Evolutionary conservation across 768 basidiomycete species (phyloP).

Genomic region (Agrocybe chaxingu): DNA sequence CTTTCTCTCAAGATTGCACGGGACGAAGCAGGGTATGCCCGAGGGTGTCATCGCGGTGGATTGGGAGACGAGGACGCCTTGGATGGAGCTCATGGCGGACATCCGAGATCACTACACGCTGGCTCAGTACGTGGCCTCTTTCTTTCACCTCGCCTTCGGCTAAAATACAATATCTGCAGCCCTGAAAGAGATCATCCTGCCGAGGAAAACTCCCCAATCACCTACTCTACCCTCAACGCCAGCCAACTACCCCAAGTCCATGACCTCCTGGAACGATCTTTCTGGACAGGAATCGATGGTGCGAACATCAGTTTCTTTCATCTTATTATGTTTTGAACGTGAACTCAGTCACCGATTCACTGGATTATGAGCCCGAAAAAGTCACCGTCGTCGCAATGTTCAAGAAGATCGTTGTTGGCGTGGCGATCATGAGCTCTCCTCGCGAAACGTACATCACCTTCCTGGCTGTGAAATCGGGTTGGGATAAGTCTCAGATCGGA

Average conservation of each 20-base stretch:
- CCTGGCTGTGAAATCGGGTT: slow-evolving; percentile 72
- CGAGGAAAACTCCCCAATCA: slow-evolving; percentile 50
- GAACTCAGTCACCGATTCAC: slow-evolving; percentile 60
- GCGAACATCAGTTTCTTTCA: slow-evolving; percentile 12
- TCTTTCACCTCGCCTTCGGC: not conserved
- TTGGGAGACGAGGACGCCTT: slow-evolving; percentile 69
- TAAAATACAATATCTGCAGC: slow-evolving; percentile 30
- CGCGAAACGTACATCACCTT: slow-evolving; percentile 83
- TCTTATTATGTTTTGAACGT: not conserved
- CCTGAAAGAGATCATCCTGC: slow-evolving; percentile 46
- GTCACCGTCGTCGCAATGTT: slow-evolving; percentile 78
- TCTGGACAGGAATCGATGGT: slow-evolving; percentile 82
- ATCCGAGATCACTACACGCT: slow-evolving; percentile 62
- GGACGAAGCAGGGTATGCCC: slow-evolving; percentile 28
- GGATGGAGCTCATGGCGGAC: slow-evolving; percentile 76
- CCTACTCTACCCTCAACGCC: slow-evolving; percentile 56
- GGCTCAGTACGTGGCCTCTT: slow-evolving; percentile 47
- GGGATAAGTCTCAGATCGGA: slow-evolving; percentile 78
- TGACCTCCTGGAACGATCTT: slow-evolving; percentile 60
- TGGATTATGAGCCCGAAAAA: slow-evolving; percentile 65
- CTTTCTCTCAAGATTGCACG: slow-evolving; percentile 63
- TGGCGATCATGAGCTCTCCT: slow-evolving; percentile 74
- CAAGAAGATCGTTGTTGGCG: slow-evolving; percentile 67
- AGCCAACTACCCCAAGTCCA: slow-evolving; percentile 69
- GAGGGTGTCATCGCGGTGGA: slow-evolving; percentile 54